Conservation (phyloP, 2,329 filamentous ascomycete species). For the Aureobasidium uvarum region DNA sequence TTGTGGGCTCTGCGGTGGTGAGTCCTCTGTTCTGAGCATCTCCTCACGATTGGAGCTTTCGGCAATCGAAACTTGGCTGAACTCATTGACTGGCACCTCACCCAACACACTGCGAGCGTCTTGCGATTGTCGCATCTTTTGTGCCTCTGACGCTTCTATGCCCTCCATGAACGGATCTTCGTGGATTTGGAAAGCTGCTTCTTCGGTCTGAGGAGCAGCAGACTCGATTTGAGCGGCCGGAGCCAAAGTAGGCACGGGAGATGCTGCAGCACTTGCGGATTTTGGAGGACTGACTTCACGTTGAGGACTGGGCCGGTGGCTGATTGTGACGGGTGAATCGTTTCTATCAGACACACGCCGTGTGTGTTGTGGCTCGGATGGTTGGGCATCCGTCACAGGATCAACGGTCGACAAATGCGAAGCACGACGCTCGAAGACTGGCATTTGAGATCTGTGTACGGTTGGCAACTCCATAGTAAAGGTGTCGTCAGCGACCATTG, state of each 20-base stretch:
- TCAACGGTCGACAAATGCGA: conserved; percentile 7
- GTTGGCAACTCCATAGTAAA: conserved; percentile 54
- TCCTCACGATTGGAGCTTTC: not conserved
- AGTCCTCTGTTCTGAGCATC: conserved; percentile 6
- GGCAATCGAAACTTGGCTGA: conserved; percentile 2
- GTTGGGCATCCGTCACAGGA: not conserved
- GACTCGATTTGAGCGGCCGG: conserved; percentile 7
- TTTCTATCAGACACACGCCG: conserved; percentile 11
- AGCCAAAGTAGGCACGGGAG: conserved; percentile 33
- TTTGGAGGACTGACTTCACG: conserved; percentile 34
- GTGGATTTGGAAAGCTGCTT: conserved; percentile 50
- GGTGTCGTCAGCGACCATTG: conserved; percentile 43
- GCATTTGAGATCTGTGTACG: conserved; percentile 35
- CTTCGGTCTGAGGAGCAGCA: not conserved
- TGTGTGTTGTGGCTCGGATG: conserved; percentile 3
- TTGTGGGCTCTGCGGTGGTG: conserved; percentile 32
- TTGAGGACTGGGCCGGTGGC: conserved; percentile 25
- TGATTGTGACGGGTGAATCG: conserved; percentile 24
- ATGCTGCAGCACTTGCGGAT: conserved; percentile 29
- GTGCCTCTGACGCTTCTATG: conserved; percentile 33
- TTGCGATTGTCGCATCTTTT: conserved; percentile 36
- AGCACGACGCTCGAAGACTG: conserved; percentile 25
- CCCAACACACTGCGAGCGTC: conserved; percentile 46
- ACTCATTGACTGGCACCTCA: conserved; percentile 52
- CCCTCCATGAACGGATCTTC: conserved; percentile 53